Conservation (phyloP, 1,139 yeast genomes). For the Pichia sp. region DNA sequence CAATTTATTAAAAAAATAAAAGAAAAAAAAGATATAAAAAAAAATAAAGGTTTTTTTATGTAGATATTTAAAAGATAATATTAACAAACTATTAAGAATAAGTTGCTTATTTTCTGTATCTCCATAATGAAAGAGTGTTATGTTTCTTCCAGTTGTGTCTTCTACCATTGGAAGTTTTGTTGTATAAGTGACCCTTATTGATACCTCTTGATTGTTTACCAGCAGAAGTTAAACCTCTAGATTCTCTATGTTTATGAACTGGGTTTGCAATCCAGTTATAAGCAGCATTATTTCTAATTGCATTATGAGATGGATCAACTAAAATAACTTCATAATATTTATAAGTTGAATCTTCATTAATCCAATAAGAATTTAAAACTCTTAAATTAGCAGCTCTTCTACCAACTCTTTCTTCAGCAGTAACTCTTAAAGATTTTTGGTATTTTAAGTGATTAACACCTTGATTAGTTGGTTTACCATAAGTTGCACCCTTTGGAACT, state of each 20-base stretch:
- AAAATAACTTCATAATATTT: conserved; percentile 97
- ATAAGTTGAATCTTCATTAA: conserved; percentile 99
- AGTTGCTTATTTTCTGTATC: conserved; percentile 84
- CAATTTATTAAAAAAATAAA: too few relatives aligned
- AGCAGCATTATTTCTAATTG: conserved; percentile 97
- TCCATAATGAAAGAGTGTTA: conserved; percentile 98
- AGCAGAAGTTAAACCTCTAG: conserved; percentile 97
- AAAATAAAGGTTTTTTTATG: too few relatives aligned
- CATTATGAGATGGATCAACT: conserved; percentile 97
- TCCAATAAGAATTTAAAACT: conserved; percentile 99
- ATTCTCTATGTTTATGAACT: conserved; percentile 99
- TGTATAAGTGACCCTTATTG: conserved; percentile 99
- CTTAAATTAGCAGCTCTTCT: conserved; percentile 98
- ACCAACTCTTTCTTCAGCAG: conserved; percentile 99
- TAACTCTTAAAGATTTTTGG: conserved; percentile 96
- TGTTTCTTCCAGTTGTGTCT: conserved; percentile 99
- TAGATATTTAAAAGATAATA: neutral
- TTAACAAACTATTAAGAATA: neutral
- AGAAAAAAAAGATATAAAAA: neutral
- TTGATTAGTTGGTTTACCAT: conserved; percentile 99
- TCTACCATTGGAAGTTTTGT: conserved; percentile 97
- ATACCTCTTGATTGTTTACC: conserved; percentile 99
- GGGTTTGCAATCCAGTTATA: conserved; percentile 99
- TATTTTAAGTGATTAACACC: conserved; percentile 99
- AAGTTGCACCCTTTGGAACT: conserved; percentile 99